phyloP scores from a whole-genome alignment of 129 eudicot species.

The Chrysanthemum lavandulifolium region DNA sequence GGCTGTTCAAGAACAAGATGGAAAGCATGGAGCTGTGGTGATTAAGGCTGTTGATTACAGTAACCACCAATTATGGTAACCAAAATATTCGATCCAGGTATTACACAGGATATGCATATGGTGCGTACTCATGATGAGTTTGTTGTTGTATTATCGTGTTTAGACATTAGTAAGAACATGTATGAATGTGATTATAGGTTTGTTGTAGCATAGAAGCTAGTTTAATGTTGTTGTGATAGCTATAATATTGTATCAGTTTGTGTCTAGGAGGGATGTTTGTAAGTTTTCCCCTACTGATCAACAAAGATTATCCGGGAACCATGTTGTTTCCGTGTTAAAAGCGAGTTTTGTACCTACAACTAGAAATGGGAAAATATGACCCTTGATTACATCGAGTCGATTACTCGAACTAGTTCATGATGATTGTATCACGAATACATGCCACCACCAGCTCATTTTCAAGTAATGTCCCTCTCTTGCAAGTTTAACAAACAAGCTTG shows the following conservation, averaged over 20 bases:
- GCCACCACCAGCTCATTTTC: no score
- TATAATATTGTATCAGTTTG: conserved; percentile 6
- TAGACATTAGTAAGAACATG: conserved; percentile 20
- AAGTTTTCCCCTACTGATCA: conserved; percentile 6
- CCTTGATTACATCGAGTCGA: no score
- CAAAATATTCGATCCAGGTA: conserved; percentile 69
- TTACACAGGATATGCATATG: conserved; percentile 65
- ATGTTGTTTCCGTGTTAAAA: neutral
- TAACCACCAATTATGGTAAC: conserved; percentile 38
- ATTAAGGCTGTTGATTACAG: conserved; percentile 83
- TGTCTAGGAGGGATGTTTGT: conserved; percentile 12
- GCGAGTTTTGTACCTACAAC: neutral
- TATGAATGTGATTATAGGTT: conserved; percentile 22
- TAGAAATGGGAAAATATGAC: neutral
- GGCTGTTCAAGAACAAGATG: conserved; percentile 90
- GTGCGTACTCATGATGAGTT: conserved; percentile 37
- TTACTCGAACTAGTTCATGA: no score
- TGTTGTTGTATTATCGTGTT: conserved; percentile 12
- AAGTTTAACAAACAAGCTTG: no score
- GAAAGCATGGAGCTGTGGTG: conserved; percentile 68
- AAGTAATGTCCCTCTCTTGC: no score
- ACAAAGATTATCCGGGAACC: neutral
- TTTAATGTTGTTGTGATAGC: conserved; percentile 16
- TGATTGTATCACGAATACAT: no score
- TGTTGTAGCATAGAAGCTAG: conserved; percentile 30